A percentile compares a stretch with the other conserved stretches of the same genome.
phyloP scores from a whole-genome alignment of 1,139 yeast species.

The Candida dubliniensis region DNA sequence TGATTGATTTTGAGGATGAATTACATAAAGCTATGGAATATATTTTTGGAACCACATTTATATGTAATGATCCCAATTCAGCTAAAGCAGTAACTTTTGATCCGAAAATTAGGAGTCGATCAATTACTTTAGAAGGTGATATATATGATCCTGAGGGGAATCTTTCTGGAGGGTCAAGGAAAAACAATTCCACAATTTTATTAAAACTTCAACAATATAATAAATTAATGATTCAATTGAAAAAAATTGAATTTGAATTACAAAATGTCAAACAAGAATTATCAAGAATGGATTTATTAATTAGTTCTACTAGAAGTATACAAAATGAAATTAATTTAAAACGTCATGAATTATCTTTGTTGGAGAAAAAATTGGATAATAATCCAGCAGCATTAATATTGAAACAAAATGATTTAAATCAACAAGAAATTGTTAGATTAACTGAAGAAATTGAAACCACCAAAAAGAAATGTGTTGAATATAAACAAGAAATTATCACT shows the following conservation, averaged over 20 bases:
- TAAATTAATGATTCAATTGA: slow-evolving; percentile 42
- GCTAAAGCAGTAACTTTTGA: slow-evolving; percentile 88
- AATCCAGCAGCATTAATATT: slow-evolving; percentile 61
- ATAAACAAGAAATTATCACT: slow-evolving; percentile 45
- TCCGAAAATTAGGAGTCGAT: slow-evolving; percentile 73
- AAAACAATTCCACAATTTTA: slow-evolving; percentile 56
- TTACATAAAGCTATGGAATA: slow-evolving; percentile 84
- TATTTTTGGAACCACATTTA: slow-evolving; percentile 83
- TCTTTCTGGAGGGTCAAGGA: slow-evolving; percentile 91
- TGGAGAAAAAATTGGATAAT: slow-evolving; percentile 58
- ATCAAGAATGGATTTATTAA: slow-evolving; percentile 43
- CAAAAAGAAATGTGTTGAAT: slow-evolving; percentile 23
- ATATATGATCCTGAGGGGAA: slow-evolving; percentile 96
- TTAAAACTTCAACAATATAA: slow-evolving; percentile 70
- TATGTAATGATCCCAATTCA: slow-evolving; percentile 83
- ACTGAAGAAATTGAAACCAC: slow-evolving; percentile 38
- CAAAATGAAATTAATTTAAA: slow-evolving; percentile 68
- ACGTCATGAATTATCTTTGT: slow-evolving; percentile 64
- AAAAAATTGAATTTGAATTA: slow-evolving; percentile 40
- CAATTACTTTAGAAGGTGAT: slow-evolving; percentile 95
- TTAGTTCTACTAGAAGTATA: slow-evolving; percentile 53
- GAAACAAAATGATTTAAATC: slow-evolving; percentile 49
- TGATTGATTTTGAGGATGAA: slow-evolving; percentile 72
- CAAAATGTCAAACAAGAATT: slow-evolving; percentile 42
- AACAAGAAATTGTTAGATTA: slow-evolving; percentile 50